Base-by-base conservation (phyloP, 2,329 filamentous ascomycete species). In the Ophiostoma piceae region DNA sequence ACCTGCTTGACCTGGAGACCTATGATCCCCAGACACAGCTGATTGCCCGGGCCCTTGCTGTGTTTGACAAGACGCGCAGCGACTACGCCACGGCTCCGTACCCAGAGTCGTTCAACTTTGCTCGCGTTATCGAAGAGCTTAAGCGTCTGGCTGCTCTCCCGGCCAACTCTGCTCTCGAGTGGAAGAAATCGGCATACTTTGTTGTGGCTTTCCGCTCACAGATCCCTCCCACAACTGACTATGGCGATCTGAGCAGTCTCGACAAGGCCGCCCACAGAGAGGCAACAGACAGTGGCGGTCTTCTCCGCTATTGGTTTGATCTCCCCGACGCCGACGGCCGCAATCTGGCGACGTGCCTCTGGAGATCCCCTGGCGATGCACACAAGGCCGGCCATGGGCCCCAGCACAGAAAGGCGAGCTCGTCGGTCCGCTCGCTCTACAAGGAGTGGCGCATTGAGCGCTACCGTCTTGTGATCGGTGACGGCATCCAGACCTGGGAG, bases 251-350 rank as follows among this genome's bases (percentile, higher is more conserved):
- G 54, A 88, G 88, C 57, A 83, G 84, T 35, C 83, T 97, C 41
- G 94, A 97, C 79, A 88, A 89, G 76, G 87, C 87, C 71, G 91
- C 91, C 7, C 93, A 97, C 77, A 84, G 86, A 32, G 93, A 97
- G 78, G 94, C 94, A 14, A 89, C 89, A 22, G 84, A 84, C 54
- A 91, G 88, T 75, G 93, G 93, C 6, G 92, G 92, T 0, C 85
- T 97, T 76, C 80, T 97, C 76, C 96, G 87, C 79, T 97, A 97
- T 79, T 97, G 94, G 92, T 97, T 96, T 78, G 92, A 92, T 1
- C 83, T 81, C 43, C 89, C 90, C 26, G 88, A 96, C 79, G 81
- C 78, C 62, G 83, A 90, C 68, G 84, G 90, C 72, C 83, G 87
- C 76, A 97, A 97, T 80, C 79, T 97, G 75, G 94, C 94, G 62